These are phyloP conservation scores for Pezicula radicicola DNA, from an alignment of 2,329 filamentous ascomycete species.

Conservation along the genomic window DNA sequence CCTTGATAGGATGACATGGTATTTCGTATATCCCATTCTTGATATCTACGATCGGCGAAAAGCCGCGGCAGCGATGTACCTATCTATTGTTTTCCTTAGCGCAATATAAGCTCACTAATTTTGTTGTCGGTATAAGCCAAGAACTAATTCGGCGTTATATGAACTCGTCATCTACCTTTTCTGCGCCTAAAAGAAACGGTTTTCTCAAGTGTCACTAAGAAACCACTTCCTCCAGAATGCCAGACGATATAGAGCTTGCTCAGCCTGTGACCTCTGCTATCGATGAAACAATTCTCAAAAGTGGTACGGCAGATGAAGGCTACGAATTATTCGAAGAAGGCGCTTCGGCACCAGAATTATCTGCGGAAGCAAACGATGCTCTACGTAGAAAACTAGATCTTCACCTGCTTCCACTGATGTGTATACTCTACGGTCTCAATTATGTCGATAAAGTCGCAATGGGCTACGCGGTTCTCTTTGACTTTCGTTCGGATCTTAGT, in stretches of 20 bases:
- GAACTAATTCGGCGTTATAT: too few relatives aligned
- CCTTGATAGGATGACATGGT: too few relatives aligned
- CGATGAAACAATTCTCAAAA: background rate
- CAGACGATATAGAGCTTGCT: background rate
- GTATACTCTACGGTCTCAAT: background rate
- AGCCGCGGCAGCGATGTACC: too few relatives aligned
- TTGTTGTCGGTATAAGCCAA: too few relatives aligned
- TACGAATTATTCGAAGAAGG: slow-evolving; percentile 1
- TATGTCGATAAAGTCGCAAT: slow-evolving; percentile 1
- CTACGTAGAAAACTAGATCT: background rate
- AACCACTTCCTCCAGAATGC: background rate
- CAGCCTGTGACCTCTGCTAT: background rate
- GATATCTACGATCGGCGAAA: too few relatives aligned
- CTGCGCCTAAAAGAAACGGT: too few relatives aligned
- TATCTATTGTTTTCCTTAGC: too few relatives aligned
- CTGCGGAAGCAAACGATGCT: background rate
- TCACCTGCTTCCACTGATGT: background rate
- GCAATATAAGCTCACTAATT: too few relatives aligned
- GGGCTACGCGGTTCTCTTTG: background rate
- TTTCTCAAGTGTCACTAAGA: too few relatives aligned
- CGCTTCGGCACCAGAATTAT: background rate
- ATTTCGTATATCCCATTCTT: too few relatives aligned
- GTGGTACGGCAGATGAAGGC: background rate
- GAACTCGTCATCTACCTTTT: too few relatives aligned
- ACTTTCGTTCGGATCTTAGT: slow-evolving; percentile 27